These are phyloP conservation scores for Dactylorhiza incarnata DNA, from an alignment of 106 monocot genomes.

Conservation along the genomic window DNA sequence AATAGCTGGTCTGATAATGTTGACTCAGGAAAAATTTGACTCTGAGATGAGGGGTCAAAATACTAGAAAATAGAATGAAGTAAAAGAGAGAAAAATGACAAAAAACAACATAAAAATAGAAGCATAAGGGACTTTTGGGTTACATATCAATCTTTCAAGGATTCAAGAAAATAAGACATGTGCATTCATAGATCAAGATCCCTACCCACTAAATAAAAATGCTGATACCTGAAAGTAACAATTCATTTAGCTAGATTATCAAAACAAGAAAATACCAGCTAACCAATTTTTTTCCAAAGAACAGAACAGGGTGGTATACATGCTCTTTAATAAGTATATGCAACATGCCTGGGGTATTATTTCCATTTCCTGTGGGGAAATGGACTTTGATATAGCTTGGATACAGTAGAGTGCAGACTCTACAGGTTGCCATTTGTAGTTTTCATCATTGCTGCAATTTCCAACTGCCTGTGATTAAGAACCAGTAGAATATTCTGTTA, in stretches of 20 bases:
- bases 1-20: background rate
- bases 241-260: background rate
- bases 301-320: background rate
- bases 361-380: constrained; percentile 65
- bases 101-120: background rate
- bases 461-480: constrained; percentile 46
- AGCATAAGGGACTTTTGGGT: background rate
- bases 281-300: background rate
- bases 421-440: constrained; percentile 68
- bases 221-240: background rate
- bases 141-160: background rate
- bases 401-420: constrained; percentile 84
- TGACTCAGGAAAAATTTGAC: too few species aligned
- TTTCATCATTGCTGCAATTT: constrained; percentile 33
- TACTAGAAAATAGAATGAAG: background rate
- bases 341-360: constrained; percentile 76
- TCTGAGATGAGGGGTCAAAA: too few species aligned
- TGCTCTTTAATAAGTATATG: background rate
- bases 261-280: background rate
- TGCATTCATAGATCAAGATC: background rate
- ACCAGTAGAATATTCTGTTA: constrained; percentile 14
- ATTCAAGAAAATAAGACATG: background rate
- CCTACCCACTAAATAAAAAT: background rate
- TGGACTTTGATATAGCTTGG: constrained; percentile 75
- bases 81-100: too few species aligned